Conservation (phyloP, 169 alveolate genomes). For the Perkinsus chesapeaki region DNA sequence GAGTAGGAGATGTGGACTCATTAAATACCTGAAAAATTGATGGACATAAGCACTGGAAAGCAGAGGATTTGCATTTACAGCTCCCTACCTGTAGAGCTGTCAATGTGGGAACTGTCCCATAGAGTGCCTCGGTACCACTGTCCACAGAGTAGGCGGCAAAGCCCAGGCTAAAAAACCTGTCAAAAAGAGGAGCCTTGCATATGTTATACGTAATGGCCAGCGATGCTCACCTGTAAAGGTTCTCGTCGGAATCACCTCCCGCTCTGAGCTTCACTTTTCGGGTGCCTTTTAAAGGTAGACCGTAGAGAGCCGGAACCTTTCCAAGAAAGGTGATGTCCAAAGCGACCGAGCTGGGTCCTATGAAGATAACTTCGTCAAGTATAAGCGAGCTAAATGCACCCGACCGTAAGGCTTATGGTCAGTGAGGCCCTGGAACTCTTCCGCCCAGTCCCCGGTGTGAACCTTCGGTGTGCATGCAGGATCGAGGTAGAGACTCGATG, state of each 20-base stretch:
- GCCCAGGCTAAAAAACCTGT: slow-evolving; percentile 22
- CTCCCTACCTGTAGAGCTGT: background rate
- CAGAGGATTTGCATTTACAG: background rate
- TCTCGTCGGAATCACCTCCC: background rate
- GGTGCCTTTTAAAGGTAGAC: background rate
- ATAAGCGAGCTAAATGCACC: background rate
- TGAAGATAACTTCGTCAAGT: background rate
- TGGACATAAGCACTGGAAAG: background rate
- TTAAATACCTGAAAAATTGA: background rate
- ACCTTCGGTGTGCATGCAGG: background rate
- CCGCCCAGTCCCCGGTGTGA: background rate
- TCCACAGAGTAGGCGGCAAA: slow-evolving; percentile 15
- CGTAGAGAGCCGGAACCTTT: background rate
- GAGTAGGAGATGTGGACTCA: background rate
- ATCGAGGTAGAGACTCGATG: background rate
- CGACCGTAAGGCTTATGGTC: background rate
- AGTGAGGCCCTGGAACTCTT: background rate
- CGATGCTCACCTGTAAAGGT: background rate
- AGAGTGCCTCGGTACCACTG: background rate
- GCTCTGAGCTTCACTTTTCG: background rate
- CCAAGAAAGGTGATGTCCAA: background rate
- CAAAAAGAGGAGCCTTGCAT: too few relatives aligned
- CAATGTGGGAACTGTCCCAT: background rate
- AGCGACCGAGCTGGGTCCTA: background rate
- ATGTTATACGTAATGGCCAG: too few relatives aligned